Conservation (phyloP, 306 rosid genomes). For the Oemleria cerasiformis region DNA sequence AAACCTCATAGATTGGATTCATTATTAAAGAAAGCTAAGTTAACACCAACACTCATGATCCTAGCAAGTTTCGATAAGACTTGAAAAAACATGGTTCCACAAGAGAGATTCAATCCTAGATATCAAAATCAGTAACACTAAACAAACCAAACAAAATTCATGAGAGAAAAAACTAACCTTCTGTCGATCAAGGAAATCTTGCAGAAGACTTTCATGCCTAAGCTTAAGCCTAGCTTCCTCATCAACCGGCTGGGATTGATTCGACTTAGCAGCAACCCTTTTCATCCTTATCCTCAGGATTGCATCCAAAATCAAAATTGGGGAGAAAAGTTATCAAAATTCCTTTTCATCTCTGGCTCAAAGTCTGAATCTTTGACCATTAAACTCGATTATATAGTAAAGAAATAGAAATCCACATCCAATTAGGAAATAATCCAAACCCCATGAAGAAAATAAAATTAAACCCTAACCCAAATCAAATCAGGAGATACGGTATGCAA, state of each 20-base stretch:
- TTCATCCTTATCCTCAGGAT: slow-evolving; percentile 31
- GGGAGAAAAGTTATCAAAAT: neutral
- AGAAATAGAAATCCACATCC: slow-evolving; percentile 4
- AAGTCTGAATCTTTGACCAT: slow-evolving; percentile 5
- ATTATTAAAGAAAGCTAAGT: neutral
- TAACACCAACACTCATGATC: neutral
- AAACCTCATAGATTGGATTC: neutral
- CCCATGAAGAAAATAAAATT: too few species aligned
- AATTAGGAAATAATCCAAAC: neutral
- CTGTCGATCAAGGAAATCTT: slow-evolving; percentile 46
- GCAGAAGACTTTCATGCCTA: slow-evolving; percentile 25
- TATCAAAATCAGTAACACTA: neutral
- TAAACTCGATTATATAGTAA: neutral
- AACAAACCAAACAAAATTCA: neutral
- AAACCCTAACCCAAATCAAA: neutral
- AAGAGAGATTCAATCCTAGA: neutral
- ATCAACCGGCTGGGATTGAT: slow-evolving; percentile 6
- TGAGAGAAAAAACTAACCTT: slow-evolving; percentile 34
- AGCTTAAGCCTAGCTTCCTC: slow-evolving; percentile 17
- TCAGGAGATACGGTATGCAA: neutral
- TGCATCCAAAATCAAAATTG: neutral
- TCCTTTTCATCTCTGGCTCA: slow-evolving; percentile 9
- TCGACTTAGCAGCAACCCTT: slow-evolving; percentile 28
- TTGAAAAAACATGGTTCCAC: neutral
- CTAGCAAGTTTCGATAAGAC: neutral